phyloP scores from a whole-genome alignment of 1,284 basidiomycete species.

The Fistulina hepatica region DNA sequence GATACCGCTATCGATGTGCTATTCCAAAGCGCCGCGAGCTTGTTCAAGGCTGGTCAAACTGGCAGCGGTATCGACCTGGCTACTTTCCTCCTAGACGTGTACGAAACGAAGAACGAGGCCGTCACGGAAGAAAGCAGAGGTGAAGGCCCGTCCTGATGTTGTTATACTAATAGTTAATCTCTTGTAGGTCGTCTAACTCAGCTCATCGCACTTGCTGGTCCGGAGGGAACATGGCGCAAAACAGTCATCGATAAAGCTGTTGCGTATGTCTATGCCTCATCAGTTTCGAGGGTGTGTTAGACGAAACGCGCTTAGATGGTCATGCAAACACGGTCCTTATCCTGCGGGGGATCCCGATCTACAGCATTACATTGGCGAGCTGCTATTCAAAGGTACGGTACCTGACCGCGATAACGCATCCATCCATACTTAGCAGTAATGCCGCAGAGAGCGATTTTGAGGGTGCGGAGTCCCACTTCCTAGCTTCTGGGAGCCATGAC shows the following conservation, averaged over 20 bases:
- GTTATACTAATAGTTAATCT: conserved; percentile 8
- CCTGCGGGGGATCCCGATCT: conserved; percentile 79
- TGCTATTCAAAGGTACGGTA: conserved; percentile 72
- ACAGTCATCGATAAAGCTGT: conserved; percentile 69
- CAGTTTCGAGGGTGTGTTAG: conserved; percentile 6
- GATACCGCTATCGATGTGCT: conserved; percentile 81
- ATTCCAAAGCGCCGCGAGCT: conserved; percentile 73
- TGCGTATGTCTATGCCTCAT: conserved; percentile 40
- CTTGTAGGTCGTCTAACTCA: conserved; percentile 65
- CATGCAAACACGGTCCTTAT: conserved; percentile 60
- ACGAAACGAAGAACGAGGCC: conserved; percentile 55
- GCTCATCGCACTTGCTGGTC: conserved; percentile 66
- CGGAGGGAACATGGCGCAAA: conserved; percentile 71
- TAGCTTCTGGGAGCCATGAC: conserved; percentile 78
- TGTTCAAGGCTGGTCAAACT: conserved; percentile 78
- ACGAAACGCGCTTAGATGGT: conserved; percentile 50
- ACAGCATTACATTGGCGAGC: conserved; percentile 80
- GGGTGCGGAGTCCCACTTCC: conserved; percentile 67
- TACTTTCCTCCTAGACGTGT: conserved; percentile 69
- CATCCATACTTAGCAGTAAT: not conserved
- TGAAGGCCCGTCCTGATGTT: conserved; percentile 25
- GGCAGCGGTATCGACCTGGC: conserved; percentile 83
- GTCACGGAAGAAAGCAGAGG: conserved; percentile 72
- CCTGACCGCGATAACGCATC: not conserved
- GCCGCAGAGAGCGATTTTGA: conserved; percentile 61